Conservation (phyloP, 2,329 filamentous ascomycete genomes). For the Ilyonectria mors-panacis region DNA sequence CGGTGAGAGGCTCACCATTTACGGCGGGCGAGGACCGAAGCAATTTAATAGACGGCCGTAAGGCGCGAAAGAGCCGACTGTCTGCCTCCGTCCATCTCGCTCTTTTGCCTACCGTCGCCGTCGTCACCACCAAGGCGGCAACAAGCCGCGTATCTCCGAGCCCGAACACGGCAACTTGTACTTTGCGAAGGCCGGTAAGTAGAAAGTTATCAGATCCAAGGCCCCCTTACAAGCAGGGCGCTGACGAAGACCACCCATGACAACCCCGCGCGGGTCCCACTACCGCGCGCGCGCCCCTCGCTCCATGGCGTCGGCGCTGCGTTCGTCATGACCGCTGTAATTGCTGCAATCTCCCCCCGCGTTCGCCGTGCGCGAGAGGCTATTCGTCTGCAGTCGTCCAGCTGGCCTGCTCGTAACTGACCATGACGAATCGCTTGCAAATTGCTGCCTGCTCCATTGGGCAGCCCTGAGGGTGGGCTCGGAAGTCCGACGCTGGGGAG, state of each 20-base stretch:
- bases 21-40: constrained; percentile 6
- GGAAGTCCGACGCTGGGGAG: neutral
- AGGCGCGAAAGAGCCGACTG: neutral
- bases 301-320: constrained; percentile 21
- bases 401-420: neutral
- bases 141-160: constrained; percentile 40
- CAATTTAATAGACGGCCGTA: constrained; percentile 11
- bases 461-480: constrained; percentile 9
- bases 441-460: constrained; percentile 25
- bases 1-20: neutral
- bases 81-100: neutral
- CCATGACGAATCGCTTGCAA: constrained; percentile 15
- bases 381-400: neutral
- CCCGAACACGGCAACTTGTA: neutral
- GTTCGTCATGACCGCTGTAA: neutral
- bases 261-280: neutral
- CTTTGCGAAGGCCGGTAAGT: neutral
- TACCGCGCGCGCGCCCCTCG: constrained; percentile 1
- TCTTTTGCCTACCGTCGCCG: neutral
- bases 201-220: neutral
- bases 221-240: neutral
- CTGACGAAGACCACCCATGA: neutral
- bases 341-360: neutral
- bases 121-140: neutral
- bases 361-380: neutral